Conservation (phyloP, 2,329 filamentous ascomycete genomes). For the Colletotrichum spaethianum region DNA sequence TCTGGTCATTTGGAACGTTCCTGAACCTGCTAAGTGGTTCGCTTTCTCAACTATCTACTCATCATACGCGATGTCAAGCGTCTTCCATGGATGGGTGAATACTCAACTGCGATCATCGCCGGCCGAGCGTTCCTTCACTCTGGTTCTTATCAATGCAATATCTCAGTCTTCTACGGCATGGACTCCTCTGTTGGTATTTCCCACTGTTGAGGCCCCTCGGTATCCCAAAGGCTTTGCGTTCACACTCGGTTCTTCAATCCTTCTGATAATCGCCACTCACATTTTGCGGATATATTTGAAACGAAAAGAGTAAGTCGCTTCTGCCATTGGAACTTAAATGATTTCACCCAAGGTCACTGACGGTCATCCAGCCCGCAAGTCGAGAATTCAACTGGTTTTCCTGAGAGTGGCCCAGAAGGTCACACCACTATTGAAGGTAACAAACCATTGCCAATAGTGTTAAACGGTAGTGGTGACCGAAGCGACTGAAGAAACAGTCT, state of each 20-base stretch:
- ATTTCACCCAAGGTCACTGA: neutral
- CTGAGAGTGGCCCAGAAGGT: slow-evolving; percentile 17
- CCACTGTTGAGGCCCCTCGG: slow-evolving; percentile 58
- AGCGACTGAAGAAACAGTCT: neutral
- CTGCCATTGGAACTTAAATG: too few species aligned
- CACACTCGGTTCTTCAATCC: slow-evolving; percentile 25
- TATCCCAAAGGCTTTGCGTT: slow-evolving; percentile 63
- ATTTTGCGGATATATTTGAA: slow-evolving; percentile 28
- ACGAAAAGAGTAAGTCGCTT: slow-evolving; percentile 24
- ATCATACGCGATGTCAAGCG: slow-evolving; percentile 26
- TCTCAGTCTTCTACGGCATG: slow-evolving; percentile 68
- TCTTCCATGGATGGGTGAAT: slow-evolving; percentile 37
- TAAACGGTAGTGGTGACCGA: slow-evolving; percentile 4
- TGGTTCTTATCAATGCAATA: slow-evolving; percentile 53
- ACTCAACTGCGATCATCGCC: slow-evolving; percentile 27
- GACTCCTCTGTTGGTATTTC: slow-evolving; percentile 67
- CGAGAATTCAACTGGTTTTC: slow-evolving; percentile 20
- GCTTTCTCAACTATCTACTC: slow-evolving; percentile 57
- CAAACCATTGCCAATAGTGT: neutral
- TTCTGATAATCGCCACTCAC: slow-evolving; percentile 27
- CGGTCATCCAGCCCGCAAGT: slow-evolving; percentile 14
- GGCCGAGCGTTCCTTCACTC: slow-evolving; percentile 26
- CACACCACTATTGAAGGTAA: neutral
- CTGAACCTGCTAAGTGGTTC: slow-evolving; percentile 68
- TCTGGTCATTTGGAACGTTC: slow-evolving; percentile 68